These are phyloP conservation scores for Cicer arietinum DNA, from an alignment of 306 rosid genomes.

Conservation along the genomic window DNA sequence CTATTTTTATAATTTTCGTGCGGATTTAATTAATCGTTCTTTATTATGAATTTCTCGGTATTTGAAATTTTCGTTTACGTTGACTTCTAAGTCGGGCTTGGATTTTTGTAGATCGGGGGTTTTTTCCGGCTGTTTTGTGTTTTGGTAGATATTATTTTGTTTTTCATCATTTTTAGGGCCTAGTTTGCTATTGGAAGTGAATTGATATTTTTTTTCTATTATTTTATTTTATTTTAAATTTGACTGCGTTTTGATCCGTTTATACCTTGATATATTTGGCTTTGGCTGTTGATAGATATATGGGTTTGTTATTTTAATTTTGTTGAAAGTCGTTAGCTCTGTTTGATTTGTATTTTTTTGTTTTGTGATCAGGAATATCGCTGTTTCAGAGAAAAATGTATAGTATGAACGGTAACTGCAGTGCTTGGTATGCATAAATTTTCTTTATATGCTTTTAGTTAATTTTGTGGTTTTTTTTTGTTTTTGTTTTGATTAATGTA, in stretches of 20 bases:
- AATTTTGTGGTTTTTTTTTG: background rate
- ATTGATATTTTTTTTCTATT: background rate
- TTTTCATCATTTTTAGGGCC: background rate
- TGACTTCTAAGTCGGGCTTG: constrained; percentile 11
- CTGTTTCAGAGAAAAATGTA: constrained; percentile 49
- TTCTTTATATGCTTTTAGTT: background rate
- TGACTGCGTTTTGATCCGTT: background rate
- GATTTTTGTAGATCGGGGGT: constrained; percentile 49
- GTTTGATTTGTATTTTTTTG: constrained; percentile 20
- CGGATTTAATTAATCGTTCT: background rate
- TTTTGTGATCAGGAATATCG: constrained; percentile 48
- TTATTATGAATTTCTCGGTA: background rate
- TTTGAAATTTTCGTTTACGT: constrained; percentile 8
- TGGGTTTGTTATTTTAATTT: background rate
- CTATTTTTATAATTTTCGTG: background rate
- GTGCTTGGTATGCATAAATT: constrained; percentile 46
- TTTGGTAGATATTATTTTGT: background rate
- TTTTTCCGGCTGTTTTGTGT: constrained; percentile 3
- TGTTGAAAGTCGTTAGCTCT: background rate
- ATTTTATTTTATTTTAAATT: background rate
- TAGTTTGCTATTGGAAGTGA: background rate
- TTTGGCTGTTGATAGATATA: constrained; percentile 10
- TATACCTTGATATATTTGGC: background rate
- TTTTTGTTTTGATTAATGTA: background rate
- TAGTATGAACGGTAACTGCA: constrained; percentile 38